Conservation (phyloP, 2,329 filamentous ascomycete genomes). For the Phialophora macrospora region DNA sequence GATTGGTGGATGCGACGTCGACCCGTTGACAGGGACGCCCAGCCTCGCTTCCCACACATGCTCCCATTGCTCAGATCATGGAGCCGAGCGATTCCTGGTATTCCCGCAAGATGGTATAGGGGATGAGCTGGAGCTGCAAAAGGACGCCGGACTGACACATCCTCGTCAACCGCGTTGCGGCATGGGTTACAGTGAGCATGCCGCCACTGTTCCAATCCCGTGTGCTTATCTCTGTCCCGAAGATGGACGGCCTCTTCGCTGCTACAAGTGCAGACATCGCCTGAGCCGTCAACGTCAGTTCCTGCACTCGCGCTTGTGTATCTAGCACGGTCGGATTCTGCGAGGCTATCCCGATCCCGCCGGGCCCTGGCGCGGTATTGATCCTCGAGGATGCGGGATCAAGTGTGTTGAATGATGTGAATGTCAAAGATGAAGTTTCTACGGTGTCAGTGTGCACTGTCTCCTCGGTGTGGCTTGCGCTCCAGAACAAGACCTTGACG, state of each 20-base stretch:
- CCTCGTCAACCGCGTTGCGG: not conserved
- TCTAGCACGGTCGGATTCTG: not conserved
- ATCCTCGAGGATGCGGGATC: not conserved
- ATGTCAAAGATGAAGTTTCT: not conserved
- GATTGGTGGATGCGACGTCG: not conserved
- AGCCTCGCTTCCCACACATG: not conserved
- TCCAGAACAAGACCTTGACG: not conserved
- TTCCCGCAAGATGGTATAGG: not conserved
- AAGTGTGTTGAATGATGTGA: not conserved
- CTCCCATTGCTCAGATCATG: not conserved
- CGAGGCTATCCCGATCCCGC: not conserved
- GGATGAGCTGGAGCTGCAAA: not conserved
- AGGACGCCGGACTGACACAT: not conserved
- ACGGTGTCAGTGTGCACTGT: not conserved
- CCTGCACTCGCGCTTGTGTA: not conserved
- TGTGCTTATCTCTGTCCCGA: not conserved
- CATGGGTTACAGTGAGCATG: not conserved
- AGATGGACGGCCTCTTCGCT: not conserved
- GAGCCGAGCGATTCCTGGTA: not conserved
- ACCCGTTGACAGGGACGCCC: not conserved
- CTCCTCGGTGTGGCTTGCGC: not conserved
- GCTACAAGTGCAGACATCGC: not conserved
- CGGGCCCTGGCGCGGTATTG: not conserved
- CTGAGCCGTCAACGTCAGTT: not conserved
- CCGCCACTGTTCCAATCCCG: not conserved